Evolutionary conservation across 2,329 filamentous ascomycete genomes (phyloP).

Genomic region (Xylaria sp.): DNA sequence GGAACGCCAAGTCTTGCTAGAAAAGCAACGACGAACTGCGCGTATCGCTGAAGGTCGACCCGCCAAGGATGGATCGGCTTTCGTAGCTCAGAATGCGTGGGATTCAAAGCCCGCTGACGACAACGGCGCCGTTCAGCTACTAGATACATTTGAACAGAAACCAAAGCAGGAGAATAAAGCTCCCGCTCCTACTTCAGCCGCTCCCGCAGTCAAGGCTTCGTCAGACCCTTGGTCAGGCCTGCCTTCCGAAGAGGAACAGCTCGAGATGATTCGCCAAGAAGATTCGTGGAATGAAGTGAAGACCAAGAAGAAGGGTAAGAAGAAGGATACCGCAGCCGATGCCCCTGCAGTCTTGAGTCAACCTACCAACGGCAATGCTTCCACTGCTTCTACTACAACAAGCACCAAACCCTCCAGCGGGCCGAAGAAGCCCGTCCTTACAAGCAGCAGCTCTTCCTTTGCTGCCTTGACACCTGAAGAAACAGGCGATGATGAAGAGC

Average conservation of each 20-base stretch:
- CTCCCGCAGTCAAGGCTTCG: slow-evolving; percentile 41
- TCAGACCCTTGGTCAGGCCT: slow-evolving; percentile 56
- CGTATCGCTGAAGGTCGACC: slow-evolving; percentile 82
- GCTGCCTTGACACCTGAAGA: slow-evolving; percentile 43
- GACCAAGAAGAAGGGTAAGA: slow-evolving; percentile 50
- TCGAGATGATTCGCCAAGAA: slow-evolving; percentile 61
- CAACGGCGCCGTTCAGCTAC: slow-evolving; percentile 52
- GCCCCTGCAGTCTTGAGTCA: slow-evolving; percentile 32
- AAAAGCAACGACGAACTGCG: slow-evolving; percentile 83
- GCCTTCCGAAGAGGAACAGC: slow-evolving; percentile 67
- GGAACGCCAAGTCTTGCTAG: slow-evolving; percentile 74
- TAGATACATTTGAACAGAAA: slow-evolving; percentile 62
- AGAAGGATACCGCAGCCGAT: slow-evolving; percentile 50
- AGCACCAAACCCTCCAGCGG: slow-evolving; percentile 35
- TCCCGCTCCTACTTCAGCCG: slow-evolving; percentile 36
- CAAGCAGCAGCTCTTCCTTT: slow-evolving; percentile 43
- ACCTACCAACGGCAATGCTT: slow-evolving; percentile 28
- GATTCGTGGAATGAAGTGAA: slow-evolving; percentile 64
- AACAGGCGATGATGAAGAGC: slow-evolving; percentile 40
- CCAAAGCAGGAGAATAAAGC: slow-evolving; percentile 44
- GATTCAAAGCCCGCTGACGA: slow-evolving; percentile 47
- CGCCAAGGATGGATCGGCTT: slow-evolving; percentile 77
- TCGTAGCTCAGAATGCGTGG: slow-evolving; percentile 55
- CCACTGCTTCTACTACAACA: slow-evolving; percentile 26
- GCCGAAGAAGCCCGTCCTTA: slow-evolving; percentile 39